Conservation (phyloP, 805 yeast species). For the Candida saitoana region DNA sequence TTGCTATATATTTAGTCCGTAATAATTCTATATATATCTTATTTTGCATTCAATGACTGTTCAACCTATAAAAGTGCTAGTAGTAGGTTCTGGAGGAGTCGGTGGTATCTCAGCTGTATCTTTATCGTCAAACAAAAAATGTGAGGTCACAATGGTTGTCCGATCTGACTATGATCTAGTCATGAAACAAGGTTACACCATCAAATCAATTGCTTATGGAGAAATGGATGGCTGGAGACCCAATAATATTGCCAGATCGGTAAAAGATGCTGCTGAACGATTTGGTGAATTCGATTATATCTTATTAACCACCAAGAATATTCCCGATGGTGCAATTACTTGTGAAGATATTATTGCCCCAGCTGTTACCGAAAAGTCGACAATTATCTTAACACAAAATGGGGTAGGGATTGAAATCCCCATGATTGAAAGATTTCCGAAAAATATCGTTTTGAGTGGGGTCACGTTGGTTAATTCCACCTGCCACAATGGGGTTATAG, state of each 20-base stretch:
- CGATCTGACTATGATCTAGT: slow-evolving; percentile 34
- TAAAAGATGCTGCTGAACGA: slow-evolving; percentile 22
- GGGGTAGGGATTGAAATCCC: slow-evolving; percentile 36
- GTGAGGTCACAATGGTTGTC: slow-evolving; percentile 35
- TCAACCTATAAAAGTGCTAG: slow-evolving; percentile 37
- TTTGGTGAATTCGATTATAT: slow-evolving; percentile 33
- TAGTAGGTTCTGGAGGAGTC: slow-evolving; percentile 86
- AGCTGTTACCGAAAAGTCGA: slow-evolving; percentile 20
- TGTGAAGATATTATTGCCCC: slow-evolving; percentile 40
- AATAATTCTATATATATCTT: no score
- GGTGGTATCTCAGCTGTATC: slow-evolving; percentile 75
- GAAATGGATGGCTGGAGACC: slow-evolving; percentile 27
- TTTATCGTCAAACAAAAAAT: slow-evolving; percentile 43
- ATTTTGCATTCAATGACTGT: no score
- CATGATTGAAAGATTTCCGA: slow-evolving; percentile 28
- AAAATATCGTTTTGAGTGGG: slow-evolving; percentile 31
- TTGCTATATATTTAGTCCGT: no score
- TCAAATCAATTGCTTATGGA: slow-evolving; percentile 33
- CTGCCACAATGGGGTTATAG: slow-evolving; percentile 19
- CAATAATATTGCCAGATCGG: slow-evolving; percentile 21
- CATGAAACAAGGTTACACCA: slow-evolving; percentile 23
- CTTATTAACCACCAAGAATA: slow-evolving; percentile 35
- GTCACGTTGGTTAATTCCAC: slow-evolving; percentile 34
- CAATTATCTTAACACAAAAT: slow-evolving; percentile 36
- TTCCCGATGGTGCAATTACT: slow-evolving; percentile 32